Evolutionary conservation across 192 early-diverging fungal species (phyloP), one percentile per base, ranked within the genome.

Genomic region (Coemansia biformis): DNA sequence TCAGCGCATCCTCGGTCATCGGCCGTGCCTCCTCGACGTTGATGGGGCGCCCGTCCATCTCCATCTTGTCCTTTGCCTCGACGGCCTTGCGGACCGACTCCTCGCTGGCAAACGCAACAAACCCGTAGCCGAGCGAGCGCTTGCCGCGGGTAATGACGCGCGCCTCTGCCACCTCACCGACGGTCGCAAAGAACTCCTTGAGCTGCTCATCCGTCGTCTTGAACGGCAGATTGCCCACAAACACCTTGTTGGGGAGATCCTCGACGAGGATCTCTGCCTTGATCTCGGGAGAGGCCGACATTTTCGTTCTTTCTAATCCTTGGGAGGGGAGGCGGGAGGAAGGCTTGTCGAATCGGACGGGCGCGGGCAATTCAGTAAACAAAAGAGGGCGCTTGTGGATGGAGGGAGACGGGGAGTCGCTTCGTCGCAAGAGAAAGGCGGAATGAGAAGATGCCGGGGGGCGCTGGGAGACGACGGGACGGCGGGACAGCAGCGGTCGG

Each of bases 191-290:
- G 63, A 84, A 84, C 28, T 84, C 81, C 41, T 70, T 66, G 33
- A 99, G 81, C 63, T 85, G 79, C 34, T 77, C 83, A 62, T 92
- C 82, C 31, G 80, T 92, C 46, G 89, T 89, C 61, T 79, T 66
- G 80, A 93, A 96, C 19, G 92, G 71, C 47, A 98, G 78, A 81
- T 98, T 98, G 42, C 94, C 92, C 24, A 92, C 90, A 81, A 96
- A 98, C 37, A 92, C 89, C 82, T 94, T 92, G 77, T 76, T 48
- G 36, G 68, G 64, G 43, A 61, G 47, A 38, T 76, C 43, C 48
- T 61, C 59, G 46, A 52, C 49, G 0, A 18, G 29, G 28, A 32
- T 11, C 31, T 33, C 46, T 2, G 66, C 31, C 30, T 57, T n/a
- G 34, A 48, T 55, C 47, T 54, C 56, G 43, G 64, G 51, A 23